Evolutionary conservation across 768 basidiomycete genomes (phyloP), one percentile per base, ranked within the genome.

Genomic region (Lentinula guzmanii): DNA sequence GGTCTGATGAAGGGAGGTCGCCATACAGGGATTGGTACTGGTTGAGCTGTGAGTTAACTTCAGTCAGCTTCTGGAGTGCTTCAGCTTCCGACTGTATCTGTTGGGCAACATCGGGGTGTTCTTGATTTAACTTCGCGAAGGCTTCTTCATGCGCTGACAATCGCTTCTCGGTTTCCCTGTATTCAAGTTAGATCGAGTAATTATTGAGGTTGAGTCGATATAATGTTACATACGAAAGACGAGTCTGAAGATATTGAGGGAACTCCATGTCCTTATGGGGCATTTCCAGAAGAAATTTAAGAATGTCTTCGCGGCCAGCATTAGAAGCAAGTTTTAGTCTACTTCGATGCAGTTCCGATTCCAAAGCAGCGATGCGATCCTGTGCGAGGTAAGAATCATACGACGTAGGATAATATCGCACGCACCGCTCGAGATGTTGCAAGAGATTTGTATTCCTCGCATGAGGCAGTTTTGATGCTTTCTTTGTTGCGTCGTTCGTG

Each of bases 301-400:
- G 78, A 37, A 93, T 76, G 53, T 93, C 89, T 63, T 86, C 84
- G 24, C 89, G 81, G 5, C 87, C 86, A 1, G 82, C 77, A 31
- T 85, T 74, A 0, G 92, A 91, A 18, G 91, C 93, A n/a, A 95
- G 75, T 34, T 83, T 82, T 15, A 88, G 80, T 71, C 89, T 91
- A 64, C 89, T 77, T 24, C 94, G 81, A 45, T 76, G 79, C 10
- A 90, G 75, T 70, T 98, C 93, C 1, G 88, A 88, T 63, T 85
- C 76, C 28, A 96, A 70, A 33, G 85, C 82, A 11, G 70, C 70
- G 48, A 98, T 86, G 42, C 94, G 88, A 62, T 90, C 90, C 85
- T 93, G 18, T 52, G 9, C 3, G 21, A 24, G 11, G 21, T 24
- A 5, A 48, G 3, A 7, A 21, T 21, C 21, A 11, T 21, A 21